Base-by-base conservation (phyloP, 495 filamentous ascomycete genomes). In the Sporormia fimetaria region DNA sequence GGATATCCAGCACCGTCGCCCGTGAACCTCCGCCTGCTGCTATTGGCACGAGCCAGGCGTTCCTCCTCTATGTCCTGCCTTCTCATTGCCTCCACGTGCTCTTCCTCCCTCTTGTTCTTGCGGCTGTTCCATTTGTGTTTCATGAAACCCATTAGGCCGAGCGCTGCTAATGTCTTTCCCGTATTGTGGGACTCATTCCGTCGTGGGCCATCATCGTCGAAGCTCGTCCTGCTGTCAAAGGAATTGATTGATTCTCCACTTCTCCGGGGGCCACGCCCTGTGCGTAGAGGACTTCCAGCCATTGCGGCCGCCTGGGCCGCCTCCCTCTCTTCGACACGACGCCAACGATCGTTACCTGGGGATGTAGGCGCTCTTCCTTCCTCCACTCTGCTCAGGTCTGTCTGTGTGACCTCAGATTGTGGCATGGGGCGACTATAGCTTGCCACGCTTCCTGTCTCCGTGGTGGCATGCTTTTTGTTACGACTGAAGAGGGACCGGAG, bases 81-180 rank as follows among this genome's bases (percentile, higher is more conserved):
- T 28, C 67, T 71, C 15, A 82, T 66, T 2, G 73, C 69, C 22
- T 77, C 74, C 11, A 82, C 35, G n/a, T 78, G 68, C 11, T 67
- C 70, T 28, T 83, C 67, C 37, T 83, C 78, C 50, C 73, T 76
- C 32, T 68, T 64, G 11, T 74, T 72, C 46, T 68, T 71, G 8
- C 72, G 65, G 32, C 73, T 72, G 24, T 69, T 76, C 51, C 79
- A 75, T 51, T 76, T 67, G 55, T 76, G 81, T 58, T 76, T 59
- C 62, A 73, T 58, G 49, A 83, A 61, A 55, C 80, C 63, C 65
- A 71, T 60, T 6, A 71, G 69, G 8, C 86, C 86, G 4, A 84
- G 63, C 2, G 74, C 75, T 22, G 78, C 72, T 20, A 90, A 47
- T 0, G 77, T 77, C 53, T 86, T 75, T 15, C 70, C 68, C 3